Percentiles rank a stretch among this genome's conserved stretches.
Evolutionary conservation across 2,329 filamentous ascomycete genomes (phyloP).

Genomic region (Xylariaceae sp.): DNA sequence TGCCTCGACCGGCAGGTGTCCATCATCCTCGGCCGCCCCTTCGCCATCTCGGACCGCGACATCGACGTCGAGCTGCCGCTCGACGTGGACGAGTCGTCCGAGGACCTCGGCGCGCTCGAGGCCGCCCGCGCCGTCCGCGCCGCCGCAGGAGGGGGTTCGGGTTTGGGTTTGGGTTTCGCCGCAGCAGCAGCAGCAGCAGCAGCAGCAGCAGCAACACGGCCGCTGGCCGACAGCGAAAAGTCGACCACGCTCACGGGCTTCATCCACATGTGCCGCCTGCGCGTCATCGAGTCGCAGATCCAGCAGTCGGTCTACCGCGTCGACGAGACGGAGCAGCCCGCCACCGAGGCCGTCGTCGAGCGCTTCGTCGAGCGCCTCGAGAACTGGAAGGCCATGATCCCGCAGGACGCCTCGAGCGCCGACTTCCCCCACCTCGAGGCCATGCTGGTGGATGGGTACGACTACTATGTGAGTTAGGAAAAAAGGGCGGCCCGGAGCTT

Average conservation of each 20-base stretch:
- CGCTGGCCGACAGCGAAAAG: slow-evolving; percentile 8
- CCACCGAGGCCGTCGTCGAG: slow-evolving; percentile 8
- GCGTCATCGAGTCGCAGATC: slow-evolving; percentile 14
- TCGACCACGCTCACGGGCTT: slow-evolving; percentile 21
- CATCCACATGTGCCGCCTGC: slow-evolving; percentile 13
- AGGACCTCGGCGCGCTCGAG: slow-evolving; percentile 10
- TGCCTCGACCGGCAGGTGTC: slow-evolving; percentile 24
- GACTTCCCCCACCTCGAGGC: slow-evolving; percentile 4
- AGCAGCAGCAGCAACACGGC: background rate
- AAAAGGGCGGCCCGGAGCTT: background rate
- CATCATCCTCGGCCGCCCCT: slow-evolving; percentile 23
- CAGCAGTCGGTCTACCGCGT: slow-evolving; percentile 15
- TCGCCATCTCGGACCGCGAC: slow-evolving; percentile 23
- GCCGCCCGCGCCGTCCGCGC: background rate
- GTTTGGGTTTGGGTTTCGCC: no score
- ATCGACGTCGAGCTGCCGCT: slow-evolving; percentile 22
- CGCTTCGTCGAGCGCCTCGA: slow-evolving; percentile 11
- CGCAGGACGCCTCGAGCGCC: slow-evolving; percentile 4
- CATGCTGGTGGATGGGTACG: slow-evolving; percentile 13
- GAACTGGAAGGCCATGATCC: slow-evolving; percentile 12
- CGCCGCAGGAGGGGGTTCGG: background rate
- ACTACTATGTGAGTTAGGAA: slow-evolving; percentile 13
- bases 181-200: no score
- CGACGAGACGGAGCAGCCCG: slow-evolving; percentile 5
- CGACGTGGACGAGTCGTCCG: slow-evolving; percentile 17